phyloP scores from a whole-genome alignment of 2,329 filamentous ascomycete genomes.

The Pestalotiopsis sp. region DNA sequence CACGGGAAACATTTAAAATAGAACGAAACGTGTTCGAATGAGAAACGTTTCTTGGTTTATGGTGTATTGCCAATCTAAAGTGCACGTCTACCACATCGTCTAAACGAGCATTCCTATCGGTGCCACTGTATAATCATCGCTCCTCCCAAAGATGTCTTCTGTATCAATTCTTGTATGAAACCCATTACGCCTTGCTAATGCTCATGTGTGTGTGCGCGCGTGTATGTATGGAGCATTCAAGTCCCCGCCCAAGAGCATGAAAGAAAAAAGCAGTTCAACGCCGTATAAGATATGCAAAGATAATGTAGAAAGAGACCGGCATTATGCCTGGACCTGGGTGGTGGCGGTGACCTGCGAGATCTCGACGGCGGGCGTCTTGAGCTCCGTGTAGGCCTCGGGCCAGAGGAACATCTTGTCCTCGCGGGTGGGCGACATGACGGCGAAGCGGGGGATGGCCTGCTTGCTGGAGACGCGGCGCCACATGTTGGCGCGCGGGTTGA shows the following conservation, averaged over 20 bases:
- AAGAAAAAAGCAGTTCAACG: not conserved
- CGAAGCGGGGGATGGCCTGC: slow-evolving; percentile 46
- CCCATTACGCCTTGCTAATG: not conserved
- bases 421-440: slow-evolving; percentile 42
- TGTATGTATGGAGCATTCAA: not conserved
- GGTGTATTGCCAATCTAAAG: not conserved
- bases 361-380: slow-evolving; percentile 35
- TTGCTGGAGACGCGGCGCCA: slow-evolving; percentile 66
- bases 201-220: not conserved
- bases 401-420: slow-evolving; percentile 67
- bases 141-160: not conserved
- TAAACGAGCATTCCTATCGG: not conserved
- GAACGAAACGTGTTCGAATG: not conserved
- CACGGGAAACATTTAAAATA: not conserved
- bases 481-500: slow-evolving; percentile 71
- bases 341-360: slow-evolving; percentile 15
- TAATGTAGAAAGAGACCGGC: not conserved
- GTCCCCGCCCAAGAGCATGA: not conserved
- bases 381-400: slow-evolving; percentile 59
- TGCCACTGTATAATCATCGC: not conserved
- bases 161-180: not conserved
- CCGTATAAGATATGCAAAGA: not conserved
- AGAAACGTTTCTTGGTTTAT: not conserved
- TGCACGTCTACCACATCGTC: not conserved
- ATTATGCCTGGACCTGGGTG: slow-evolving; percentile 14